phyloP scores from a whole-genome alignment of 768 basidiomycete genomes.

The Rhodosporidiobolus sp. region DNA sequence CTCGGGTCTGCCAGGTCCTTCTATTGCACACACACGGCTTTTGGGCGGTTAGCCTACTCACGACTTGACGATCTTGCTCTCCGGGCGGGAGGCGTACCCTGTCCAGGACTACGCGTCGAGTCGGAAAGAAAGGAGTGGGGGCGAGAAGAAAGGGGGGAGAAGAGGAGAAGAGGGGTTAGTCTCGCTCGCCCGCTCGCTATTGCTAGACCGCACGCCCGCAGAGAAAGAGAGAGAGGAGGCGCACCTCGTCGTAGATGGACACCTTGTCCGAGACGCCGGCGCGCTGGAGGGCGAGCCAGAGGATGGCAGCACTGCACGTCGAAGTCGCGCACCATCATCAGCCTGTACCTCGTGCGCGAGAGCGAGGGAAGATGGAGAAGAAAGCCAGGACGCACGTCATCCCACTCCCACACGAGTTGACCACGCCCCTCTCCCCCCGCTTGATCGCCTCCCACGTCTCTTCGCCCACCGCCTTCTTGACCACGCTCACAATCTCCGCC shows the following conservation, averaged over 20 bases:
- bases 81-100: conserved; percentile 74
- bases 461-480: conserved; percentile 63
- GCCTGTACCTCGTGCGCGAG: not conserved
- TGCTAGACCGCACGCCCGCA: too few species aligned
- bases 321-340: not conserved
- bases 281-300: conserved; percentile 86
- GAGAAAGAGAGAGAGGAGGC: not conserved
- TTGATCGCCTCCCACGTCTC: conserved; percentile 55
- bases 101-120: conserved; percentile 86
- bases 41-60: not conserved
- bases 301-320: conserved; percentile 60
- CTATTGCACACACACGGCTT: not conserved
- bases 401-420: conserved; percentile 86
- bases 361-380: not conserved
- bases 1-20: too few species aligned
- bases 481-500: conserved; percentile 59
- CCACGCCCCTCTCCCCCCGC: conserved; percentile 60
- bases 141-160: not conserved
- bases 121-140: not conserved
- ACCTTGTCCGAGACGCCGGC: conserved; percentile 58
- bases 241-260: conserved; percentile 90
- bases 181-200: too few species aligned
- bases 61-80: conserved; percentile 67
- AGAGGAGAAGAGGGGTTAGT: too few species aligned
- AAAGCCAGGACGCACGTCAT: conserved; percentile 64